A percentile compares a stretch with the other conserved stretches of the same genome.
phyloP scores from a whole-genome alignment of 2,329 filamentous ascomycete species.

The Fusarium sp. region DNA sequence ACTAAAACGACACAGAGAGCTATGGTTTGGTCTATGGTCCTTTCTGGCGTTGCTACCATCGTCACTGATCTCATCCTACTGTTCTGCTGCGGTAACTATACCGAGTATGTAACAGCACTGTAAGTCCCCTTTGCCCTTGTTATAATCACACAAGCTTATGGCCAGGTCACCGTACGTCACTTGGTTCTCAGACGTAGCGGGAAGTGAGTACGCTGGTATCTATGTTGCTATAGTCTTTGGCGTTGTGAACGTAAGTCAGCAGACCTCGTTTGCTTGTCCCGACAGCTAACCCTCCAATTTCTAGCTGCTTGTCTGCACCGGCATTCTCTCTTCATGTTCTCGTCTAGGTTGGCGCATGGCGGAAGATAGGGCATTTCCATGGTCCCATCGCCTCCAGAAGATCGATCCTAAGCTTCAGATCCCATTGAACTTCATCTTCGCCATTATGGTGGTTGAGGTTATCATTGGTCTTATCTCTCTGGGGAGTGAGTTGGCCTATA shows the following conservation, averaged over 20 bases:
- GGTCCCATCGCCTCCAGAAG: background rate
- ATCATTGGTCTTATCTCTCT: constrained; percentile 9
- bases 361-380: constrained; percentile 13
- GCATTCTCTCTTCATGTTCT: constrained; percentile 5
- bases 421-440: constrained; percentile 2
- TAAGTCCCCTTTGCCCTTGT: background rate
- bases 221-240: constrained; percentile 4
- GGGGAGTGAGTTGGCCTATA: constrained; percentile 7
- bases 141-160: background rate
- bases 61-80: constrained; percentile 1
- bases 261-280: background rate
- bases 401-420: background rate
- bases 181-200: constrained; percentile 8
- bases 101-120: background rate
- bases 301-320: constrained; percentile 5
- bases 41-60: constrained; percentile 8
- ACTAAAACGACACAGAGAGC: background rate
- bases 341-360: constrained; percentile 23
- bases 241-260: constrained; percentile 2
- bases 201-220: background rate
- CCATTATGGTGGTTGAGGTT: background rate
- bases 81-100: constrained; percentile 9
- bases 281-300: background rate
- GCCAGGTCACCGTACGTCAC: background rate
- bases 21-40: constrained; percentile 18